Base-by-base conservation (phyloP, 2,329 filamentous ascomycete species). In the Aspergillus thermomutatus region DNA sequence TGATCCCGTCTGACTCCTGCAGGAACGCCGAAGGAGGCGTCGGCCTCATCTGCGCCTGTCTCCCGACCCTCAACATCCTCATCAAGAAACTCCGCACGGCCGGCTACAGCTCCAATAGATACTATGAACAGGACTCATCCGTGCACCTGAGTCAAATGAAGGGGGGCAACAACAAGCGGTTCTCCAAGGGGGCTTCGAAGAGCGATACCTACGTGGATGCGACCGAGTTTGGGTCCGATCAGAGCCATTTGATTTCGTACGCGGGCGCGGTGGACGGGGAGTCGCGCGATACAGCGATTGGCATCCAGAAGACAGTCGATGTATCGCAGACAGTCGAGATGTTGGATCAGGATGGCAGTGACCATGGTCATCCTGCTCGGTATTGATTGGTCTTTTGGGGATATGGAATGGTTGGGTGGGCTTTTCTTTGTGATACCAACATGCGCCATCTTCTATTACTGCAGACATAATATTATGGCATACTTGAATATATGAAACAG, bases 11-110 rank as follows among this genome's bases (percentile, higher is more conserved):
- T n/a, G n/a, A 17, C 28, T 6, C 1, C 4, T n/a, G 9, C 51
- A 74, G 71, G 11, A 74, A 75, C 52, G 72, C 72, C 43, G 72
- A 75, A 60, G 71, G 67, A 31, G 72, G 70, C 49, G 59, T 75
- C 45, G 72, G 71, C 4, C 55, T 75, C 26, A 74, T 75, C 55
- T 75, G 72, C 55, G 71, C 72, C 23, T 75, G 72, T 61, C 67
- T 75, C 4, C 72, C 72, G 1, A 64, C 68, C 1, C 50, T 74
- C 10, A 74, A 71, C 55, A 64, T 71, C 56, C 53, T 72, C 19
- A 50, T 70, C 41, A 54, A 55, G 47, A 63, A 69, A 46, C 58
- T 69, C 40, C 60, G 59, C 53, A 66, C 60, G 52, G 58, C 65
- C 25, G 58, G 55, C 54, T 67, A 69, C 62, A 62, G 63, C n/a